Evolutionary conservation across 169 alveolate species (phyloP), one percentile per base, ranked within the genome.

Genomic region (Plasmodium malariae): DNA sequence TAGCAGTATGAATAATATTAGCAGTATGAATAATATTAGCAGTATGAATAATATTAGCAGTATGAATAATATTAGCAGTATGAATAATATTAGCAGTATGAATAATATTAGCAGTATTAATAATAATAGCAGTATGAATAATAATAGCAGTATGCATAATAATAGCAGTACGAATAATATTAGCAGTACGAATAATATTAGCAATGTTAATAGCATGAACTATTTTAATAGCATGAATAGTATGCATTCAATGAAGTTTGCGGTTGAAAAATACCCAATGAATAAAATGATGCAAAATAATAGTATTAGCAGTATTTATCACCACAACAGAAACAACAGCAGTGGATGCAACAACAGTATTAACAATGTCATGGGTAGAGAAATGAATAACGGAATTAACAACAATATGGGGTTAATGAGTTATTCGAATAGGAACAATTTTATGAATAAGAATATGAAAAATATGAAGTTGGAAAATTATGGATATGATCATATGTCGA

Each of bases 361-460:
- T 34, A 60, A 34, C 28, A 74, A 54, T 43, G n/a, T 14, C 14
- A 70, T 70, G 62, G 43, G 36, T 63, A 74, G 43, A 9, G 72
- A 74, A 9, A 70, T 19, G 63, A 70, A 3, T 55, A 70, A 3
- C 32, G 67, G 57, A 11, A 34, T 34, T 59, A 43, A 19, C 14
- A 74, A n/a, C 59, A 28, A 45, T 51, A 26, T 69, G 45, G 78
- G 48, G 9, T 7, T 45, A 55, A 63, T 78, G 24, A 78, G n/a
- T 49, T 63, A 78, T 55, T 0, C 48, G 43, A 78, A 55, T 78
- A 68, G 43, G 28, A 73, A 73, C n/a, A 51, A 54, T 37, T 36
- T 1, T 73, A 14, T 36, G 36, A 73, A 76, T 76, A 60, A 48
- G 48, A 78, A 78, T 78, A 78, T 78, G 26, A 78, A 63, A 62